Evolutionary conservation across 2,329 filamentous ascomycete species (phyloP), one percentile per base, ranked within the genome.

Genomic region (Fusarium poae): DNA sequence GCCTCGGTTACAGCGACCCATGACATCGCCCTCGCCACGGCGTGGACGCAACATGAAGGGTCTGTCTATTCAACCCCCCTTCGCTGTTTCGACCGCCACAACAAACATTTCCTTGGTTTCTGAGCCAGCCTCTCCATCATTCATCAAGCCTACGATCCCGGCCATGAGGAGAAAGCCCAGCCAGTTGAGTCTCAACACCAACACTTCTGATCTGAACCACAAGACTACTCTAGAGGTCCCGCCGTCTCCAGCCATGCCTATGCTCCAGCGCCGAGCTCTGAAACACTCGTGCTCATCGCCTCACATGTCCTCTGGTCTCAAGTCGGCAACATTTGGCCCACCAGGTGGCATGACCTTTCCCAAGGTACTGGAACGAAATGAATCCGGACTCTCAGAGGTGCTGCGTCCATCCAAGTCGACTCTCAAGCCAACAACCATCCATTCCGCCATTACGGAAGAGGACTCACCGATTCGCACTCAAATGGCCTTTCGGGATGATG

Each of bases 31-130:
- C 10, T 89, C 88, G 5, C 90, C 90, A 1, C 86, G 91, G 73
- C 90, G 91, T 74, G 85, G 87, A n/a, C 89, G 92, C 60, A 96
- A 96, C 75, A 90, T 94, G 80, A 96, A 96, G 80, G 92, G 92
- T 39, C 84, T 96, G 6, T 94, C 91, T 3, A 92, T 96, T 45
- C 92, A 94, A 74, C 89, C 85, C 54, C 90, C 83, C 0, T 82
- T 85, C 48, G 79, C 79, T 13, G 76, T 35, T 50, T 70, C 79
- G 48, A 80, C 81, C 37, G 79, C 83, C 11, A 80, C 84, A 74
- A 77, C 85, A 73, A 77, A 85, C 70, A 79, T 83, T 12, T 80
- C 83, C 1, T 79, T 87, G 55, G 82, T 85, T 13, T 88, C 89
- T 0, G 91, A 92, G 40, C 91, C 92, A 9, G 84, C 88, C 3